These are phyloP conservation scores for Gossypium schwendimanii DNA, from an alignment of 441 rosid genomes.

Conservation along the genomic window DNA sequence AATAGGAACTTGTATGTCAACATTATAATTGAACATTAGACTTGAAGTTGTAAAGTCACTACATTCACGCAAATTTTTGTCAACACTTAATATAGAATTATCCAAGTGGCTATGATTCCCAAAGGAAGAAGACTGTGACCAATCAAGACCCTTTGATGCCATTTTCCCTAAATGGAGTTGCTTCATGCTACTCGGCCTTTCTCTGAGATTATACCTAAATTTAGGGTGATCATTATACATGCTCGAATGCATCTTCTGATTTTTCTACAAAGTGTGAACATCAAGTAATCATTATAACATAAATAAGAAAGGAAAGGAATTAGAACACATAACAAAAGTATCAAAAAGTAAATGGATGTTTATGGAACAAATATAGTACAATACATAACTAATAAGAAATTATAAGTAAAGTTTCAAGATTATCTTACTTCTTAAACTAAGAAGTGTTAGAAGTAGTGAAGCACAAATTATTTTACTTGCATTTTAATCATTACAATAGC, in stretches of 20 bases:
- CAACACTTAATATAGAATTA: conserved; percentile 21
- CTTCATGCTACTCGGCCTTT: conserved; percentile 37
- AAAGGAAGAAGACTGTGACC: conserved; percentile 21
- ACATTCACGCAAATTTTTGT: not conserved
- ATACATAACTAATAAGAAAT: not conserved
- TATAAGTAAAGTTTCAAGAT: not conserved
- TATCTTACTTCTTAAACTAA: not conserved
- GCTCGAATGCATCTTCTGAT: conserved; percentile 68
- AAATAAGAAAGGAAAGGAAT: not conserved
- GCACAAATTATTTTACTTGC: not conserved
- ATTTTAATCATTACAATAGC: not conserved
- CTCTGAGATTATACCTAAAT: conserved; percentile 62
- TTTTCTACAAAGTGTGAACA: conserved; percentile 40
- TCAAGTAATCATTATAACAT: conserved; percentile 1
- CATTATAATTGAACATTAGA: conserved; percentile 32
- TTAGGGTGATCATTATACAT: conserved; percentile 62
- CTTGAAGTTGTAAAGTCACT: conserved; percentile 21
- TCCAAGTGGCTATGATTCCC: conserved; percentile 22
- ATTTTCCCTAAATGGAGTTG: conserved; percentile 21
- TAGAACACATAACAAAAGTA: not conserved
- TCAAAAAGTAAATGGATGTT: not conserved
- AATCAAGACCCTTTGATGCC: conserved; percentile 17
- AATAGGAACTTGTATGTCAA: conserved; percentile 33
- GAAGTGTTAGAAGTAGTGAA: not conserved
- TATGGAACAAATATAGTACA: not conserved